Conservation (phyloP, 345 rosid species). For the Hypericum androsaemum region DNA sequence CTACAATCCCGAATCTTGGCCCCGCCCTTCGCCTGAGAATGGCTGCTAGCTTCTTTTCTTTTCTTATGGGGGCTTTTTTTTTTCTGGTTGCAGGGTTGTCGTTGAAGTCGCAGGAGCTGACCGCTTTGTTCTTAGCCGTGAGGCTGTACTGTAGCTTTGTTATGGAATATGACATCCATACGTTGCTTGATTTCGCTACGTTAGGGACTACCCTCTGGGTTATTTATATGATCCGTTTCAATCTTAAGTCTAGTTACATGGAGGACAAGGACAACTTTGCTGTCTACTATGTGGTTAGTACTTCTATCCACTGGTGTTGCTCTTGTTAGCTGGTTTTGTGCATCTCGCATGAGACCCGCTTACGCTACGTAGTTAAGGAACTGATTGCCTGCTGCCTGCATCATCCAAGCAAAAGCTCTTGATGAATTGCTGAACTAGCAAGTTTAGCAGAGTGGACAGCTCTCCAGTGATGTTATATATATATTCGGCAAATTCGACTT, state of each 20-base stretch:
- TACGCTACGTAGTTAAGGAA: no score
- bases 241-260: slow-evolving; percentile 86
- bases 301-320: neutral
- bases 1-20: no score
- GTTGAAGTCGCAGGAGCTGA: slow-evolving; percentile 86
- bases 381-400: no score
- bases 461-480: no score
- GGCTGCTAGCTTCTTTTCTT: no score
- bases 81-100: slow-evolving; percentile 60
- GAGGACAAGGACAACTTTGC: slow-evolving; percentile 96
- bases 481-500: no score
- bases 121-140: slow-evolving; percentile 86
- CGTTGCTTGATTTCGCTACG: slow-evolving; percentile 89
- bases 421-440: no score
- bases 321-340: neutral
- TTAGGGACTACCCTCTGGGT: slow-evolving; percentile 95
- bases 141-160: slow-evolving; percentile 93
- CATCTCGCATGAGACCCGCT: no score
- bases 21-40: no score
- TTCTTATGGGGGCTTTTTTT: no score
- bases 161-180: slow-evolving; percentile 98
- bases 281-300: slow-evolving; percentile 74
- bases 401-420: no score
- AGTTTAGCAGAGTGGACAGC: no score
- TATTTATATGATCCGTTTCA: slow-evolving; percentile 94